Evolutionary conservation across 371 early-diverging fungal genomes (phyloP), one percentile per base, ranked within the genome.

Genomic region (Zychaea mexicana): DNA sequence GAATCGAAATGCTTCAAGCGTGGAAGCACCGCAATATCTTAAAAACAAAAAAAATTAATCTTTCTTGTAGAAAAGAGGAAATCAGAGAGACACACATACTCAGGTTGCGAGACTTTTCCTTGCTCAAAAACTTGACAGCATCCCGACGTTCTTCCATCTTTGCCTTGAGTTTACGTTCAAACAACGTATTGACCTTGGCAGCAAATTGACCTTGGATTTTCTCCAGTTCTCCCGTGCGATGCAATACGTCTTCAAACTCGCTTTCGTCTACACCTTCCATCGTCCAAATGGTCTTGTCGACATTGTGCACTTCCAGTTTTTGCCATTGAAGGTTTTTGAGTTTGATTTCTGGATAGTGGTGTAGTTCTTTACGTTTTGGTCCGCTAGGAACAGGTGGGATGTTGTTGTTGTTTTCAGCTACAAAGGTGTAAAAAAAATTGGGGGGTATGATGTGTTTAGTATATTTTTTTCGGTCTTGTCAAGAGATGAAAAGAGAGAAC

Each of bases 21-120:
- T 13, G 81, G 77, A 2, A 81, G 49, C 10, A 81, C 66, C 7
- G 78, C 77, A 61, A 81, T 68, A 58, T 81, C 81, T 81, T 61
- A 42, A 57, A 52, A 17, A 24, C 22, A 2, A 53, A 28, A 58
- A 38, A 13, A 1, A 22, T 49, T 24, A 49, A 49, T 22, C 4
- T 12, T 33, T 33, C 12, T 33, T 33, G 33, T 17, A 42, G n/a
- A 42, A 15, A 42, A 39, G n/a, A 13, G 15, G 15, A 39, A 13
- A 39, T 22, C 9, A 22, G 12, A 54, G 7, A 54, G 9, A 49
- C 27, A 52, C 8, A 61, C 73, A 62, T 76, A 76, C 78, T 76
- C 21, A 81, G 66, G 57, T 72, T 81, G 24, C 67, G 70, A 39
- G 66, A 70, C 57, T 81, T 81, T 28, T 81, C 74, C 46, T 72